Evolutionary conservation across 83 land plant species (phyloP), one percentile per base, ranked within the genome.

Genomic region (Larix sibirica): DNA sequence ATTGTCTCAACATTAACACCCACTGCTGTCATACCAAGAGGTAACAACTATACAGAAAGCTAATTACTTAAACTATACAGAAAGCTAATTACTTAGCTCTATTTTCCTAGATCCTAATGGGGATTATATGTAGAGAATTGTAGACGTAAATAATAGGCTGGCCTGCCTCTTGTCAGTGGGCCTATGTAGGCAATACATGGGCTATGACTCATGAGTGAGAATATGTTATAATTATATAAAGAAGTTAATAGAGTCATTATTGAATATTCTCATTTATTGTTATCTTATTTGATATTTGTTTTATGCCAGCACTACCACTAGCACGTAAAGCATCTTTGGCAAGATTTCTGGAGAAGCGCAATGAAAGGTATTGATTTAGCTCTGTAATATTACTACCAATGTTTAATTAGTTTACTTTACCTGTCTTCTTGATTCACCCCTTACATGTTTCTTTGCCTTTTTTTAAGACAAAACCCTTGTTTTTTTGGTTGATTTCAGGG

Each of bases 271-370:
- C 8, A 65, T 65, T 65, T 65, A 24, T 65, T 78, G 10, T 23
- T 28, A 59, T 58, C 82, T 68, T 36, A 81, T 81, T 73, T 44
- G 58, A 40, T 36, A 0, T 28, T 61, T 79, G 24, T 81, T 70
- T 44, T 33, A 26, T 65, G 71, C 31, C 82, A 81, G 82, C 71
- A 42, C 58, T 81, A 16, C 82, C 82, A 81, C 82, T 36, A 44
- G 82, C 82, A 42, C 50, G 82, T 6, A 81, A 81, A 20, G 82
- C 82, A 71, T 81, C 82, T 6, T 70, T 81, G 75, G 16, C 71
- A 12, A 71, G 82, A 70, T 81, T 81, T 73, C 77, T 81, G 18
- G 82, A 81, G 79, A 81, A 65, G n/a, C 71, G 82, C 28, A 81
- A 81, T 38, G 82, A n/a, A 65, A 81, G 82, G 82, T 81, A 81